Evolutionary conservation across 805 yeast species (phyloP), one percentile per base, ranked within the genome.

Genomic region (Pichia nakasei): DNA sequence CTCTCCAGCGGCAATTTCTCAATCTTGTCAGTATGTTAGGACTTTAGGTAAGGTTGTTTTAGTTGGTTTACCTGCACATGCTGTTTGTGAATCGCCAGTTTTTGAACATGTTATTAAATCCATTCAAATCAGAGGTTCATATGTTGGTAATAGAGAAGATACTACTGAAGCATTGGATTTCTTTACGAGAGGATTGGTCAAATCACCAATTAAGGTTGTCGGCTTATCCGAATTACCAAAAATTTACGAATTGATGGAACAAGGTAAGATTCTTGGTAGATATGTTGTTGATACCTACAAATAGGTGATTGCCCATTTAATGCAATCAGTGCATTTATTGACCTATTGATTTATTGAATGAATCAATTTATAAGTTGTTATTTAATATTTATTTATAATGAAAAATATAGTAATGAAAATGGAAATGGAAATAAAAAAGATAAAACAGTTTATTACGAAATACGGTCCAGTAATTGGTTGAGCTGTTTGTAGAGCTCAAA

Each of bases 121-220:
- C 44, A 73, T 83, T 60, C 71, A 71, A 58, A 81, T 86, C 59
- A 78, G 73, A 64, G 95, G 94, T 56, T 85, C 95, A 39, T 83
- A 84, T 61, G 95, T 86, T 51, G 95, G 95, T 57, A 85, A 85
- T 78, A 80, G 94, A 68, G 85, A 83, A 53, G 95, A 86, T 67
- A 76, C 93, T 51, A 74, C 81, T 50, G 88, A 82, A 64, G 87
- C 87, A 36, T 59, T 82, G 49, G 86, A 81, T 53, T 81, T 82
- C 72, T 82, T 80, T 60, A 50, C 73, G 43, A 72, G 86, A 65
- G 88, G 87, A 39, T 65, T 76, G 52, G 78, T 81, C 55, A 67
- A 72, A 51, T 73, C 85, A 39, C 84, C 66, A 57, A 79, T 84
- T 68, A 78, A 78, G 71, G 61, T 88, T 63, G 88, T 80, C 43